These are phyloP conservation scores for Aleurites moluccanus DNA, from an alignment of 441 rosid genomes.

Conservation along the genomic window DNA sequence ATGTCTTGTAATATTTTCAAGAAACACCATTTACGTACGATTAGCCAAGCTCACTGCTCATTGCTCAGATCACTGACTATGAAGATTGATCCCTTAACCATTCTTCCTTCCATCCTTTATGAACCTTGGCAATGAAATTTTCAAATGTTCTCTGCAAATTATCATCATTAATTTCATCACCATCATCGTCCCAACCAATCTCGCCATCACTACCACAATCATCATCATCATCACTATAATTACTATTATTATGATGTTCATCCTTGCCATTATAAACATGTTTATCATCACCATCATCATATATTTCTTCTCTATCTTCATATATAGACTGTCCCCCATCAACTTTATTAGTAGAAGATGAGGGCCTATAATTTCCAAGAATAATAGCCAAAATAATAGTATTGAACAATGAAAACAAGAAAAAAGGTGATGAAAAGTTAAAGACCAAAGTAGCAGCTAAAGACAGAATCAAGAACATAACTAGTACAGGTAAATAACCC, in stretches of 20 bases:
- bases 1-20: not conserved
- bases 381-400: conserved; percentile 29
- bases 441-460: conserved; percentile 23
- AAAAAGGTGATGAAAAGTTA: conserved; percentile 28
- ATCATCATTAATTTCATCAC: conserved; percentile 22
- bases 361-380: conserved; percentile 26
- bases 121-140: conserved; percentile 46
- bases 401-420: conserved; percentile 35
- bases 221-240: conserved; percentile 4
- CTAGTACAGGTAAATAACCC: conserved; percentile 6
- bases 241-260: not conserved
- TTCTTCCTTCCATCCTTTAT: conserved; percentile 42
- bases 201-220: conserved; percentile 29
- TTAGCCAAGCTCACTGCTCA: not conserved
- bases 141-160: conserved; percentile 38
- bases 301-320: conserved; percentile 12
- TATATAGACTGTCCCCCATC: conserved; percentile 13
- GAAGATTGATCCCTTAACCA: conserved; percentile 26
- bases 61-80: not conserved
- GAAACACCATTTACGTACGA: not conserved
- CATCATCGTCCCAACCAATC: conserved; percentile 34
- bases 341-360: conserved; percentile 10
- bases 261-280: not conserved
- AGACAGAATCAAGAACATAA: conserved; percentile 18
- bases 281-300: not conserved